Base-by-base conservation (phyloP, 2,329 filamentous ascomycete genomes). In the Fusarium anguioides region DNA sequence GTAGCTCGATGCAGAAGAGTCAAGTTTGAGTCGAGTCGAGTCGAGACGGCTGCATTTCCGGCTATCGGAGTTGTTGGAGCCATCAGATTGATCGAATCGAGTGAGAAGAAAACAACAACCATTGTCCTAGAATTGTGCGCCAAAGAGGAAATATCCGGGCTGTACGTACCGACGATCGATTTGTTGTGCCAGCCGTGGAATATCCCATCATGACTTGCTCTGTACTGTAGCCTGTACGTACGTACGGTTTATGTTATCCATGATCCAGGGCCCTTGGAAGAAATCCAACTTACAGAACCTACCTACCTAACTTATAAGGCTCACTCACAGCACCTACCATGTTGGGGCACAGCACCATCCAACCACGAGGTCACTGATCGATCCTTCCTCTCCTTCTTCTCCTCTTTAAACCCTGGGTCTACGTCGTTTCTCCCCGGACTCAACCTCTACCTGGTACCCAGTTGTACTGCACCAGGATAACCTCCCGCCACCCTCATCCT, bases 401-500 rank as follows among this genome's bases (percentile, higher is more conserved):
- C 27, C n/a, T 47, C 20, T 27, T 31, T 53, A 27, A n/a, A 17
- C 49, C n/a, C 49, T 27, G 29, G 29, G 29, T 47, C 29, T 17
- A 46, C 29, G 50, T 49, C 42, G 21, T 20, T 50, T 37, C 33
- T 62, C 64, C 66, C 66, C 66, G 48, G 52, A 64, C 61, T 65
- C 41, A 23, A 56, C 56, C 48, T 57, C 57, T 47, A 40, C n/a
- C n/a, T n/a, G n/a, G n/a, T n/a, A n/a, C n/a, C n/a, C n/a, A n/a
- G n/a, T n/a, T n/a, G n/a, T n/a, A n/a, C 60, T 62, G 64, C 60
- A 47, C 60, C 48, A 68, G 58, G 58, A 21, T 40, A 55, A 66
- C 57, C 45, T 69, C 56, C 66, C 66, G 66, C 66, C 66, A 69
- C 66, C 65, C 51, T 66, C 52, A 52, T 50, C 66, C 46, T 33